These are phyloP conservation scores for Cladosporium sp. DNA, from an alignment of 2,329 filamentous ascomycete species.

Conservation along the genomic window DNA sequence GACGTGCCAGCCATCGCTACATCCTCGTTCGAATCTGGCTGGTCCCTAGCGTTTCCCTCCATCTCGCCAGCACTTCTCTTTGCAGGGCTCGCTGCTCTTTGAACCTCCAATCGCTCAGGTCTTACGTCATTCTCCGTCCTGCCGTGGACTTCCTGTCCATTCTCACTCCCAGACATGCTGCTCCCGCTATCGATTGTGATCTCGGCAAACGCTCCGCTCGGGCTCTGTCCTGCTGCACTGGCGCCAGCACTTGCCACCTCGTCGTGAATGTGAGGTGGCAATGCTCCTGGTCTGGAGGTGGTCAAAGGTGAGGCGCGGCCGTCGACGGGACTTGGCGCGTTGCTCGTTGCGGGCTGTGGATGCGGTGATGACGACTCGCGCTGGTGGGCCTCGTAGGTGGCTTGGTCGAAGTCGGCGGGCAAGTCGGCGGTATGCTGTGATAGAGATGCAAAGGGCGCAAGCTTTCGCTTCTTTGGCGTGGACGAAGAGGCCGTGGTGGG, in stretches of 20 bases:
- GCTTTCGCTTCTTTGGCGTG: conserved; percentile 48
- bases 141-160: conserved; percentile 23
- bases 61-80: conserved; percentile 58
- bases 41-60: conserved; percentile 38
- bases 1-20: conserved; percentile 19
- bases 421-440: neutral
- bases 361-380: conserved; percentile 17
- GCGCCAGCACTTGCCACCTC: conserved; percentile 39
- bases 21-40: conserved; percentile 19
- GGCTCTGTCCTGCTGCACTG: conserved; percentile 33
- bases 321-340: conserved; percentile 11
- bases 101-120: conserved; percentile 32
- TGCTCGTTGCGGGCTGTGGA: conserved; percentile 4
- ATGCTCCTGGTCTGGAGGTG: conserved; percentile 43
- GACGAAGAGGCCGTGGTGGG: conserved; percentile 18
- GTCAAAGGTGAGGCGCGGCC: conserved; percentile 22
- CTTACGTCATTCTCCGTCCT: conserved; percentile 22
- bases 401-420: conserved; percentile 12
- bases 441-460: conserved; percentile 35
- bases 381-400: conserved; percentile 14
- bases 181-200: conserved; percentile 41
- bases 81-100: conserved; percentile 42
- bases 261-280: conserved; percentile 58
- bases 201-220: conserved; percentile 32
- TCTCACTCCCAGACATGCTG: conserved; percentile 42